Evolutionary conservation across 495 filamentous ascomycete species (phyloP).

Genomic region (Daldinia childiae): DNA sequence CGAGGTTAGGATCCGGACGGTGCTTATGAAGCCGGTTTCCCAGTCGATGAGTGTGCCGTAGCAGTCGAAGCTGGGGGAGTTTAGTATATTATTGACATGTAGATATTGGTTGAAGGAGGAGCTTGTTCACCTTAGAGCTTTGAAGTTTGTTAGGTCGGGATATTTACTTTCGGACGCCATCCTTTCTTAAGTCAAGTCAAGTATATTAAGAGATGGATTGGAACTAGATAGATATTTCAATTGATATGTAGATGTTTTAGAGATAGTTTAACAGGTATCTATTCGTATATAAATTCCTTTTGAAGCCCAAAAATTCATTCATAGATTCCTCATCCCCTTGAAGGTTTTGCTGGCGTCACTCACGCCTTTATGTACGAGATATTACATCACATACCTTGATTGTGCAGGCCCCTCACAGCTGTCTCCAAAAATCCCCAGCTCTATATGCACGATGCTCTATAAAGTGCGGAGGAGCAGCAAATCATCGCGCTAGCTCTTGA

Average conservation of each 20-base stretch:
- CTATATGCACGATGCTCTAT: neutral
- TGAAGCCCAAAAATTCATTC: neutral
- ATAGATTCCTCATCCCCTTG: neutral
- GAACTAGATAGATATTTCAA: neutral
- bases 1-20: constrained; percentile 54
- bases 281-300: neutral
- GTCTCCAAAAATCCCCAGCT: constrained; percentile 20
- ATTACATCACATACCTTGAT: constrained; percentile 24
- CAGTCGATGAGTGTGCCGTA: constrained; percentile 87
- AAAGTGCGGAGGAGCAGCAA: constrained; percentile 22
- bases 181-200: neutral
- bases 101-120: neutral
- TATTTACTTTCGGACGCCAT: constrained; percentile 38
- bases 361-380: constrained; percentile 23
- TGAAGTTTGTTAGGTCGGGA: constrained; percentile 44
- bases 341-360: constrained; percentile 26
- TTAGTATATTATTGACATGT: neutral
- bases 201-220: neutral
- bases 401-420: constrained; percentile 19
- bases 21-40: constrained; percentile 58
- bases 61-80: constrained; percentile 70
- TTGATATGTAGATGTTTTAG: neutral
- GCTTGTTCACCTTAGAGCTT: constrained; percentile 41
- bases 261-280: neutral
- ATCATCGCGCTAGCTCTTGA: constrained; percentile 10